A percentile compares a stretch with the other conserved stretches of the same genome.
Evolutionary conservation across 768 basidiomycete genomes (phyloP).

Genomic region (Rossbeevera mucosa): DNA sequence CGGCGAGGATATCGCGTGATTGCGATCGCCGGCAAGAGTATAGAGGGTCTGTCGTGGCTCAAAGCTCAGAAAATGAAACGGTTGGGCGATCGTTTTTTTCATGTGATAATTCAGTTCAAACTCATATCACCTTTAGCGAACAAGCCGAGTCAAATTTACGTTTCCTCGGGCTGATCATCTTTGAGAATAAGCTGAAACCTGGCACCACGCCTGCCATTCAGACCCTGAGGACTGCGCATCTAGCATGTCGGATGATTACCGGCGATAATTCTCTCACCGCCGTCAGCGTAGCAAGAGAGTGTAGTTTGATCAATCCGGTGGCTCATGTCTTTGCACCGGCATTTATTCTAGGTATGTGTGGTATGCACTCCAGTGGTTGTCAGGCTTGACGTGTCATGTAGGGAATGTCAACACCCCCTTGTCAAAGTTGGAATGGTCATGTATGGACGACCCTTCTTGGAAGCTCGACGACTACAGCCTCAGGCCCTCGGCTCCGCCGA

Average conservation of each 20-base stretch:
- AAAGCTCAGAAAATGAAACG: slow-evolving; percentile 96
- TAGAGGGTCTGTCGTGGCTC: slow-evolving; percentile 92
- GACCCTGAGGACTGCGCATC: slow-evolving; percentile 79
- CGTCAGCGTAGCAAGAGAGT: slow-evolving; percentile 94
- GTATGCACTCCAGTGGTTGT: background rate
- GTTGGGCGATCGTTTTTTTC: slow-evolving; percentile 37
- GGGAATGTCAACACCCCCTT: slow-evolving; percentile 49
- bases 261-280: slow-evolving; percentile 97
- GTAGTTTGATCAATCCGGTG: slow-evolving; percentile 79
- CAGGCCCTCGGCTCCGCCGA: slow-evolving; percentile 71
- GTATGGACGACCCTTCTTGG: slow-evolving; percentile 82
- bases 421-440: slow-evolving; percentile 82
- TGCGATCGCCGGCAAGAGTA: slow-evolving; percentile 93
- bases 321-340: slow-evolving; percentile 83
- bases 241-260: slow-evolving; percentile 96
- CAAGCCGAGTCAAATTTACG: slow-evolving; percentile 87
- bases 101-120: background rate
- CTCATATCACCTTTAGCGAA: slow-evolving; percentile 50
- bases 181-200: slow-evolving; percentile 95
- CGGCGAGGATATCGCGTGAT: slow-evolving; percentile 96
- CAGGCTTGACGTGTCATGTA: slow-evolving; percentile 23
- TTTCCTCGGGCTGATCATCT: slow-evolving; percentile 94
- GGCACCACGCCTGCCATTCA: slow-evolving; percentile 90
- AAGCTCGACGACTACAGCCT: slow-evolving; percentile 87
- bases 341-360: slow-evolving; percentile 68